A percentile compares a stretch with the other conserved stretches of the same genome.
Conservation (phyloP, 73 alveolate species). For the Urostyla sp. region DNA sequence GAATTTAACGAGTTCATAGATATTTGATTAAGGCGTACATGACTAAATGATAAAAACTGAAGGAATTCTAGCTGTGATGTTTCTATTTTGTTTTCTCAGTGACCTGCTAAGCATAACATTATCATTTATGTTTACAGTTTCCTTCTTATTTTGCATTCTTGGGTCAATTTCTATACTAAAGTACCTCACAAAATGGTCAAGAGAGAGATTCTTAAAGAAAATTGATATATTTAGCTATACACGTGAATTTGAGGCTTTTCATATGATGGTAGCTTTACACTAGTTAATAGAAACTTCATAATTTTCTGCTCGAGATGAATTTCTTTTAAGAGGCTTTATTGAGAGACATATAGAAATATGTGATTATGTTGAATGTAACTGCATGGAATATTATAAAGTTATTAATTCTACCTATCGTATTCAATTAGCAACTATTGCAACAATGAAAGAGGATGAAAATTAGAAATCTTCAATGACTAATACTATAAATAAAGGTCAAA, state of each 20-base stretch:
- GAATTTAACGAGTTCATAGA: slow-evolving; percentile 2
- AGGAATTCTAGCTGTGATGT: slow-evolving; percentile 1
- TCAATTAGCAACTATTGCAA: slow-evolving; percentile 45
- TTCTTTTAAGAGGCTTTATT: slow-evolving; percentile 44
- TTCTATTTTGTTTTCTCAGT: background rate
- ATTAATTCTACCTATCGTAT: slow-evolving; percentile 41
- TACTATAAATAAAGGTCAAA: slow-evolving; percentile 7
- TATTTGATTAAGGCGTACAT: slow-evolving; percentile 30
- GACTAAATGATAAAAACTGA: background rate
- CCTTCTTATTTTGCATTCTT: background rate
- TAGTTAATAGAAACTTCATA: slow-evolving; percentile 36
- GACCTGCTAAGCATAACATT: background rate
- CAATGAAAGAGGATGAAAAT: slow-evolving; percentile 48
- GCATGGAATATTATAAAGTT: slow-evolving; percentile 56
- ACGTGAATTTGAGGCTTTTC: slow-evolving; percentile 32
- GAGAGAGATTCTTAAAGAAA: slow-evolving; percentile 27
- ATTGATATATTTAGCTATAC: slow-evolving; percentile 48
- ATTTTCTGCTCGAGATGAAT: slow-evolving; percentile 42
- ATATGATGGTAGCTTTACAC: slow-evolving; percentile 53
- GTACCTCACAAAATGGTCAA: background rate
- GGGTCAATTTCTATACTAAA: background rate
- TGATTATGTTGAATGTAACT: slow-evolving; percentile 53
- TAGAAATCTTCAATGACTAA: background rate
- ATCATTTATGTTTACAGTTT: background rate
- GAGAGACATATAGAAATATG: slow-evolving; percentile 65